Evolutionary conservation across 768 basidiomycete genomes (phyloP).

Genomic region (Collybia nuda): DNA sequence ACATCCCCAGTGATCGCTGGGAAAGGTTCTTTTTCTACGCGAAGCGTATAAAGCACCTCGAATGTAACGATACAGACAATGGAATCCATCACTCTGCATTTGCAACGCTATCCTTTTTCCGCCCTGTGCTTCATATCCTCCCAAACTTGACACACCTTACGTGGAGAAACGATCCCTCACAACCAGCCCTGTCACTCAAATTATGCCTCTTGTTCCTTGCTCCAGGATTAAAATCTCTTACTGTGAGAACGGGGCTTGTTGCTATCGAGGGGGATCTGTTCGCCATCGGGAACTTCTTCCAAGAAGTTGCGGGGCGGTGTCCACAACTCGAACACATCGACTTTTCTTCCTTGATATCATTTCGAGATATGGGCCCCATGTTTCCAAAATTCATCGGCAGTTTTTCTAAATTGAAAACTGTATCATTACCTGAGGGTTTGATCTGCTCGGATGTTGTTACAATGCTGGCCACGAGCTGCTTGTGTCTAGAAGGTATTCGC

Average conservation of each 20-base stretch:
- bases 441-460: constrained; percentile 11
- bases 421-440: constrained; percentile 6
- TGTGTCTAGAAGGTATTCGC: constrained; percentile 3
- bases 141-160: constrained; percentile 16
- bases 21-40: constrained; percentile 18
- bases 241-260: constrained; percentile 6
- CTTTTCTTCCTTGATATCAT: constrained; percentile 6
- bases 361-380: constrained; percentile 9
- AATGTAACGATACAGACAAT: constrained; percentile 11
- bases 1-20: constrained; percentile 11
- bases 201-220: constrained; percentile 12
- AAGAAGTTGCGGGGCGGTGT: constrained; percentile 7
- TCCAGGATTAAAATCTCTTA: constrained; percentile 8
- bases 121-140: constrained; percentile 10
- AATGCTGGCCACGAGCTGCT: constrained; percentile 7
- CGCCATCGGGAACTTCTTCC: constrained; percentile 13
- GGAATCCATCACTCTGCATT: constrained; percentile 7
- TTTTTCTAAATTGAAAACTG: constrained; percentile 12
- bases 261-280: constrained; percentile 7
- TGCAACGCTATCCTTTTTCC: constrained; percentile 8
- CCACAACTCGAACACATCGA: constrained; percentile 9
- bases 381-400: constrained; percentile 7
- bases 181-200: constrained; percentile 7
- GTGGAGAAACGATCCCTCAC: constrained; percentile 9
- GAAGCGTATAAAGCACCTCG: constrained; percentile 18